Percentiles rank a stretch among this genome's conserved stretches.
These are phyloP conservation scores for Juncus inflexus DNA, from an alignment of 176 grass and related monocot genomes.

Conservation along the genomic window DNA sequence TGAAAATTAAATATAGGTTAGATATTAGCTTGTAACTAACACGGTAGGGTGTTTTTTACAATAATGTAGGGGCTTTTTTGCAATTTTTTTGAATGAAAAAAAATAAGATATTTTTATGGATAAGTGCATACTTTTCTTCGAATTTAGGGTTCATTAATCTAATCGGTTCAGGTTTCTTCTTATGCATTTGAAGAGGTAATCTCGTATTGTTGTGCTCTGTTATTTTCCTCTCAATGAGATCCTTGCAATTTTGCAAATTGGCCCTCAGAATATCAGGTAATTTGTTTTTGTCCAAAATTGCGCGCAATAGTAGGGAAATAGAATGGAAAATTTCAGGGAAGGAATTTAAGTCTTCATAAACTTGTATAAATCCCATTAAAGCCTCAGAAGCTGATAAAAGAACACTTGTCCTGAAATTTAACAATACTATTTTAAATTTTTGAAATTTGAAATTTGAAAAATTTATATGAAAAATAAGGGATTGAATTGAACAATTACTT, in stretches of 20 bases:
- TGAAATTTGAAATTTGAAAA: neutral
- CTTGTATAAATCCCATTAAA: conserved; percentile 69
- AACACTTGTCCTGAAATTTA: conserved; percentile 47
- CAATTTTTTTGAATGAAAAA: too few species aligned
- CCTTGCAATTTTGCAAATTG: conserved; percentile 60
- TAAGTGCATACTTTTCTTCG: conserved; percentile 74
- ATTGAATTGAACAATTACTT: conserved; percentile 77
- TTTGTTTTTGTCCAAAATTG: conserved; percentile 48
- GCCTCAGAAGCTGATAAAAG: conserved; percentile 64
- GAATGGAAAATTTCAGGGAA: conserved; percentile 87
- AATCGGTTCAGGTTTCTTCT: conserved; percentile 80
- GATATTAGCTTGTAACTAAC: too few species aligned
- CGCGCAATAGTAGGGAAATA: conserved; percentile 47
- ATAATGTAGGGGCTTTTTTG: neutral
- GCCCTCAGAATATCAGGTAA: conserved; percentile 33
- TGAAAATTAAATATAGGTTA: too few species aligned
- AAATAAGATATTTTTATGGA: conserved; percentile 8
- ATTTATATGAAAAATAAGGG: neutral
- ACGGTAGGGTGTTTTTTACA: too few species aligned
- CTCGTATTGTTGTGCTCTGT: conserved; percentile 52
- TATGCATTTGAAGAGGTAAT: conserved; percentile 68
- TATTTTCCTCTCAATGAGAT: conserved; percentile 65
- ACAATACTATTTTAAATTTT: neutral
- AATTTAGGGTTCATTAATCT: conserved; percentile 90
- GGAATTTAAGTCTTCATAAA: conserved; percentile 62